Evolutionary conservation across 345 rosid genomes (phyloP).

Genomic region (Viola odorata): DNA sequence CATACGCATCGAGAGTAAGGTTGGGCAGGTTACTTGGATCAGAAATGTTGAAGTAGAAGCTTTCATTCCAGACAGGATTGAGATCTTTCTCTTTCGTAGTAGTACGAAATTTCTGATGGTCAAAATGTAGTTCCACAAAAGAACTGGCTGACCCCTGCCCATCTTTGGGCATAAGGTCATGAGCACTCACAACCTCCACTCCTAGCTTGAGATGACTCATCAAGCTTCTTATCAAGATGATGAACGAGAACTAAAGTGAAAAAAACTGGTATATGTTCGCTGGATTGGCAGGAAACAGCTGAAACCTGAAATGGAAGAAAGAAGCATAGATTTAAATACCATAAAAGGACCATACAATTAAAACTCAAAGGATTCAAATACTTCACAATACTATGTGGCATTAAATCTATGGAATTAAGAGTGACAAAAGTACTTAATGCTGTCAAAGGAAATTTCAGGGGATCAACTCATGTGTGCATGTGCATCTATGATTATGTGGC

Average conservation of each 20-base stretch:
- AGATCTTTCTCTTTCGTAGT: slow-evolving; percentile 57
- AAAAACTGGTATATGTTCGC: slow-evolving; percentile 7
- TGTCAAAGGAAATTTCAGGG: neutral
- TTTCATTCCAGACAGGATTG: slow-evolving; percentile 79
- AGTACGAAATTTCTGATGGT: slow-evolving; percentile 64
- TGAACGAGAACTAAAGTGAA: neutral
- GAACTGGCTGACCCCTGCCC: slow-evolving; percentile 41
- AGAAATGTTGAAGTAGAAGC: slow-evolving; percentile 74
- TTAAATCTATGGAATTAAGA: too few relatives aligned
- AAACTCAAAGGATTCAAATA: too few relatives aligned
- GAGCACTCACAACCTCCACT: slow-evolving; percentile 77
- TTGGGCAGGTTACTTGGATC: slow-evolving; percentile 49
- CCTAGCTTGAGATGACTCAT: slow-evolving; percentile 82
- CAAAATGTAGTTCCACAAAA: slow-evolving; percentile 79
- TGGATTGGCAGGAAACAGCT: slow-evolving; percentile 7
- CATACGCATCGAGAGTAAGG: slow-evolving; percentile 56
- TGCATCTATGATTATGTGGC: neutral
- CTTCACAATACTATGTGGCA: too few relatives aligned
- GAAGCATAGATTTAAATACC: neutral
- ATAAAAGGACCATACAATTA: too few relatives aligned
- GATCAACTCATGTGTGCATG: neutral
- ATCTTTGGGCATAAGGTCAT: slow-evolving; percentile 58
- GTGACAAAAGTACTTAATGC: too few relatives aligned
- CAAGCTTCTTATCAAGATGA: neutral
- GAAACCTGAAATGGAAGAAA: slow-evolving; percentile 22